Evolutionary conservation across 202 grass and related monocot genomes (phyloP).

Genomic region (Schoenoplectus tabernaemontani): DNA sequence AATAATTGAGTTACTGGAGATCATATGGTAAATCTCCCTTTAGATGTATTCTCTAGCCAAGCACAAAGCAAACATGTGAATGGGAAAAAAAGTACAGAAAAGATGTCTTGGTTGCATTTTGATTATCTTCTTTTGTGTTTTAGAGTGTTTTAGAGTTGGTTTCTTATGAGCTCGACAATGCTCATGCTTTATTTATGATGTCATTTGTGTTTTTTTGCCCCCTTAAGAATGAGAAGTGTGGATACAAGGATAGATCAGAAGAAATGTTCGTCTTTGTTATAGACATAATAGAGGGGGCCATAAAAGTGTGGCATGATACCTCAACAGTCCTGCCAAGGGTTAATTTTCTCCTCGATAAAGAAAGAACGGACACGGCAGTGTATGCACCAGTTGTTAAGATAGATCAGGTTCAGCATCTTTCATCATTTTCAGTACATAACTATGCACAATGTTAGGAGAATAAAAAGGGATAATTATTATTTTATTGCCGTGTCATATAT

Average conservation of each 20-base stretch:
- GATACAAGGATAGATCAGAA: constrained; percentile 30
- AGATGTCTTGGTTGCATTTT: not conserved
- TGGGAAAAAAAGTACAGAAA: not conserved
- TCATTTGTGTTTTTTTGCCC: not conserved
- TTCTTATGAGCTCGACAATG: not conserved
- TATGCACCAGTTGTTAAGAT: constrained; percentile 70
- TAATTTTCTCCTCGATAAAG: constrained; percentile 84
- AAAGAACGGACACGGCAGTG: constrained; percentile 62
- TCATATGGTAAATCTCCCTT: no score
- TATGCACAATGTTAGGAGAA: no score
- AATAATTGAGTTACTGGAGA: not conserved
- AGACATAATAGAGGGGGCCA: constrained; percentile 59
- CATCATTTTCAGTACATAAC: not conserved
- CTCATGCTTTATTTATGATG: not conserved
- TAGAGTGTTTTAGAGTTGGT: not conserved
- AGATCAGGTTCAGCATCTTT: constrained; percentile 52
- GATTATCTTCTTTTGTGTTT: not conserved
- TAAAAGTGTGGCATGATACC: constrained; percentile 78
- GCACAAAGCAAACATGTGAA: not conserved
- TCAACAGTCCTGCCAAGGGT: constrained; percentile 53
- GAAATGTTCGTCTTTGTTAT: constrained; percentile 57
- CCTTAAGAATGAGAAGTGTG: constrained; percentile 57
- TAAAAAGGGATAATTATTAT: no score
- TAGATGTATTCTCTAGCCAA: not conserved
- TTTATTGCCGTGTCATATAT: no score